phyloP scores from a whole-genome alignment of 1,139 yeast species.

The Pichia sp. region DNA sequence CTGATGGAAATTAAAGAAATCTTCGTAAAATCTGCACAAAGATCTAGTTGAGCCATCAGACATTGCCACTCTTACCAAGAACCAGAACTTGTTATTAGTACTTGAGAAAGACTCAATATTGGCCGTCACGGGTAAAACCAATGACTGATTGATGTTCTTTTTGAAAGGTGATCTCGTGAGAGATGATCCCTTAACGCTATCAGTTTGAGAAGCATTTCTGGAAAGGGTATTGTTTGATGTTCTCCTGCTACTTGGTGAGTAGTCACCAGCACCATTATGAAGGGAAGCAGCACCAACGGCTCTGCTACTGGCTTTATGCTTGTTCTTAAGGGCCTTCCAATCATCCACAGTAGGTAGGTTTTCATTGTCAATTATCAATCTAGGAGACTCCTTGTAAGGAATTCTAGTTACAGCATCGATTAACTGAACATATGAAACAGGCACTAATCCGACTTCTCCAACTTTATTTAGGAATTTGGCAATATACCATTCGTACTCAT shows the following conservation, averaged over 20 bases:
- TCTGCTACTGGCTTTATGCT: slow-evolving; percentile 86
- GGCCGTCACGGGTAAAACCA: slow-evolving; percentile 17
- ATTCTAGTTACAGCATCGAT: slow-evolving; percentile 66
- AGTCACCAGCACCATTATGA: slow-evolving; percentile 23
- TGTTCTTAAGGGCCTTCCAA: slow-evolving; percentile 90
- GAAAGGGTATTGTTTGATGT: slow-evolving; percentile 1
- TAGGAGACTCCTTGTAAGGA: slow-evolving; percentile 34
- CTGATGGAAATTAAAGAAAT: slow-evolving; percentile 91
- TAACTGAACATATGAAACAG: slow-evolving; percentile 81
- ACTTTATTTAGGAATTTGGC: slow-evolving; percentile 92
- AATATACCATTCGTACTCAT: slow-evolving; percentile 94
- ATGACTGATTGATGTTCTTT: slow-evolving; percentile 1
- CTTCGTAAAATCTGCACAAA: slow-evolving; percentile 88
- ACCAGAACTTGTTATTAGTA: slow-evolving; percentile 89
- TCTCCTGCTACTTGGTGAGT: too few species aligned
- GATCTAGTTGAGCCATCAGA: slow-evolving; percentile 64
- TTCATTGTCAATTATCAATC: slow-evolving; percentile 49
- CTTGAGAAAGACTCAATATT: slow-evolving; percentile 63
- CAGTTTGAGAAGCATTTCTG: slow-evolving; percentile 8
- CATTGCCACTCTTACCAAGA: slow-evolving; percentile 62
- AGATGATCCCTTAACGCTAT: slow-evolving; percentile 4
- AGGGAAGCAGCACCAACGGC: slow-evolving; percentile 44
- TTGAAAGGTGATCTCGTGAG: not conserved
- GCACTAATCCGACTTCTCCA: slow-evolving; percentile 97
- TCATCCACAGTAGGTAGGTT: slow-evolving; percentile 88